Percentiles rank a stretch among this genome's conserved stretches.
Conservation (phyloP, 1,284 basidiomycete genomes). For the Trichosporon sp. region DNA sequence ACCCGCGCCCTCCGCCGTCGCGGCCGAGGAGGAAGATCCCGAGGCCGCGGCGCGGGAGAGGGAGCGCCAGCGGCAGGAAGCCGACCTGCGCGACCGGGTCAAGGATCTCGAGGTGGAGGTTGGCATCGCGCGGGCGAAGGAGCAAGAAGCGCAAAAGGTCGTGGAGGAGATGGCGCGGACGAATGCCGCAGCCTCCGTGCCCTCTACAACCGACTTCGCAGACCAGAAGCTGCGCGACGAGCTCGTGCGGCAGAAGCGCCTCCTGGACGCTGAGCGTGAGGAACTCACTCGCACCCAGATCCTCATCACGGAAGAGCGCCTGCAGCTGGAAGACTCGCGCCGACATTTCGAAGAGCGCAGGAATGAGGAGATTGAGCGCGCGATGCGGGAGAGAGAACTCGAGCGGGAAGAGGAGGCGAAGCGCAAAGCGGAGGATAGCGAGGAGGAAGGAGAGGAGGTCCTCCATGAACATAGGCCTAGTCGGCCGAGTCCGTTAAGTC, state of each 20-base stretch:
- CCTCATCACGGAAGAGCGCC: constrained; percentile 66
- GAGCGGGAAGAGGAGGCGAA: not conserved
- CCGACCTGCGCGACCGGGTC: constrained; percentile 47
- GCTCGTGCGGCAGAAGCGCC: constrained; percentile 43
- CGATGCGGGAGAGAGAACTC: constrained; percentile 59
- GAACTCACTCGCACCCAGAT: constrained; percentile 68
- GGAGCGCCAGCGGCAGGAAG: constrained; percentile 37
- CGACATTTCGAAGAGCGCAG: constrained; percentile 65
- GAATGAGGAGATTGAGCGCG: constrained; percentile 18
- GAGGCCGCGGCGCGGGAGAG: constrained; percentile 38
- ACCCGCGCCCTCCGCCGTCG: not conserved
- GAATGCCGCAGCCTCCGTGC: constrained; percentile 31
- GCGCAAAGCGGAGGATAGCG: not conserved
- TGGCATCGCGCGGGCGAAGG: constrained; percentile 42
- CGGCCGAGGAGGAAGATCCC: constrained; percentile 37
- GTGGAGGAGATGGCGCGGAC: constrained; percentile 45
- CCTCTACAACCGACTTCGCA: constrained; percentile 33
- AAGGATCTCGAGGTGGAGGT: constrained; percentile 55
- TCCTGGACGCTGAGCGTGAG: constrained; percentile 67
- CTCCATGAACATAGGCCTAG: not conserved
- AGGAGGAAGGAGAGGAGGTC: not conserved
- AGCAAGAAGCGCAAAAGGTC: constrained; percentile 47
- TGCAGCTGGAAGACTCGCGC: constrained; percentile 63
- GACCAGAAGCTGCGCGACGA: constrained; percentile 34
- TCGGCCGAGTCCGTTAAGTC: not conserved